phyloP scores from a whole-genome alignment of 1,284 basidiomycete genomes.

The Trichosporon faecale region DNA sequence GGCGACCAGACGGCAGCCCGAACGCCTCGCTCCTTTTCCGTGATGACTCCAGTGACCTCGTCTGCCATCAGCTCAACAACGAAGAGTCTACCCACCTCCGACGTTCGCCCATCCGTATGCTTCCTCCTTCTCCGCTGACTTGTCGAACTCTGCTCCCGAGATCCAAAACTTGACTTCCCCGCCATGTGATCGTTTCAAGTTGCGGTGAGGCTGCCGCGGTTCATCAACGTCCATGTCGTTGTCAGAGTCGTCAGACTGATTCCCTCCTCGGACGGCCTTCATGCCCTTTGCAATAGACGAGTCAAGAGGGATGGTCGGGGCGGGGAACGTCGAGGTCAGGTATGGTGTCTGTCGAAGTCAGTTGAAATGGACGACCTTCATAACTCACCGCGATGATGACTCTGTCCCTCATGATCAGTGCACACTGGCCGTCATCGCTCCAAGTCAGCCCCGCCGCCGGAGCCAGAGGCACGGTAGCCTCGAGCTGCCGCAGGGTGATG shows the following conservation, averaged over 20 bases:
- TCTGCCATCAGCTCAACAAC: slow-evolving; percentile 24
- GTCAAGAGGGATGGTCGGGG: slow-evolving; percentile 32
- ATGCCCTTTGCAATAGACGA: slow-evolving; percentile 14
- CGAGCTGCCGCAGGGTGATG: slow-evolving; percentile 1
- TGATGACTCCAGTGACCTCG: slow-evolving; percentile 27
- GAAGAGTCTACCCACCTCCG: slow-evolving; percentile 12
- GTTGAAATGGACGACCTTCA: background rate
- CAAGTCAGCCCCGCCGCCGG: slow-evolving; percentile 28
- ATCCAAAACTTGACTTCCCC: slow-evolving; percentile 42
- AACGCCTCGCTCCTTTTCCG: slow-evolving; percentile 30
- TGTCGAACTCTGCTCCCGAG: slow-evolving; percentile 27
- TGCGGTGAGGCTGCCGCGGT: slow-evolving; percentile 11
- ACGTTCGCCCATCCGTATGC: slow-evolving; percentile 20
- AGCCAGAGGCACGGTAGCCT: slow-evolving; percentile 9
- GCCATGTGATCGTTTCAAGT: slow-evolving; percentile 24
- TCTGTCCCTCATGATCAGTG: slow-evolving; percentile 31
- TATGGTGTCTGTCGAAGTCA: slow-evolving; percentile 36
- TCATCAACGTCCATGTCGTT: slow-evolving; percentile 15
- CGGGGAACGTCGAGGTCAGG: slow-evolving; percentile 29
- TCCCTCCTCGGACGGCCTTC: slow-evolving; percentile 15
- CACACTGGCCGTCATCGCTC: slow-evolving; percentile 46
- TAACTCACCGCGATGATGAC: slow-evolving; percentile 32
- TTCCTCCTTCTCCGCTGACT: slow-evolving; percentile 21
- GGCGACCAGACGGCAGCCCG: slow-evolving; percentile 44
- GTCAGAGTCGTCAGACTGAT: slow-evolving; percentile 19